phyloP scores from a whole-genome alignment of 257 asterid species.

The Scutellaria barbata region DNA sequence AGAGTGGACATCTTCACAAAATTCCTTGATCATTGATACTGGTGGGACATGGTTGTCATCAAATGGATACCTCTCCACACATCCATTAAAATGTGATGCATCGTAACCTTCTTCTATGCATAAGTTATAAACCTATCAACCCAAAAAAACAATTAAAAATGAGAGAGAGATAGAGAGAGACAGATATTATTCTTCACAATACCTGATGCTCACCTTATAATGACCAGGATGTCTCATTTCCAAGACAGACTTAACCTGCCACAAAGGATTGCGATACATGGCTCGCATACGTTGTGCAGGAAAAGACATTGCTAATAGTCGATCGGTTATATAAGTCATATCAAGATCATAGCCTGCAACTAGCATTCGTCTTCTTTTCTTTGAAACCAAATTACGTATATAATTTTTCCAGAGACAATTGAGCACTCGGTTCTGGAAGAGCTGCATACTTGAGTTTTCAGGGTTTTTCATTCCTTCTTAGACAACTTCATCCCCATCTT shows the following conservation, averaged over 20 bases:
- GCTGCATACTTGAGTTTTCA: constrained; percentile 18
- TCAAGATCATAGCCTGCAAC: constrained; percentile 89
- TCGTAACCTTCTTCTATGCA: constrained; percentile 72
- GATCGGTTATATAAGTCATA: constrained; percentile 79
- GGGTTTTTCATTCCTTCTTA: constrained; percentile 41
- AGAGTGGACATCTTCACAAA: constrained; percentile 76
- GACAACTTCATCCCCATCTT: constrained; percentile 67
- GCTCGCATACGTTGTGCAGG: constrained; percentile 84
- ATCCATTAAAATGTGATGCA: constrained; percentile 71
- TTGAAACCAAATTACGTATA: constrained; percentile 76
- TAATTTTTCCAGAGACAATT: constrained; percentile 53
- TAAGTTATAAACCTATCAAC: constrained; percentile 70
- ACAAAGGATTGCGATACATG: constrained; percentile 77
- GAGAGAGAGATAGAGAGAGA: background rate
- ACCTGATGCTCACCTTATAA: constrained; percentile 58
- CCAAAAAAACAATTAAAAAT: background rate
- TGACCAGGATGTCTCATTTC: constrained; percentile 76
- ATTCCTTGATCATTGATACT: constrained; percentile 65
- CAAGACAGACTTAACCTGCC: constrained; percentile 83
- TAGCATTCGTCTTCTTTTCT: constrained; percentile 71
- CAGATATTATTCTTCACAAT: background rate
- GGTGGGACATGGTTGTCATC: constrained; percentile 90
- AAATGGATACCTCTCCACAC: constrained; percentile 74
- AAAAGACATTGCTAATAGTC: constrained; percentile 77
- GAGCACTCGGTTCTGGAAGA: constrained; percentile 42